Base-by-base conservation (phyloP, 805 yeast species). In the Groenewaldozyma salmanticensis region DNA sequence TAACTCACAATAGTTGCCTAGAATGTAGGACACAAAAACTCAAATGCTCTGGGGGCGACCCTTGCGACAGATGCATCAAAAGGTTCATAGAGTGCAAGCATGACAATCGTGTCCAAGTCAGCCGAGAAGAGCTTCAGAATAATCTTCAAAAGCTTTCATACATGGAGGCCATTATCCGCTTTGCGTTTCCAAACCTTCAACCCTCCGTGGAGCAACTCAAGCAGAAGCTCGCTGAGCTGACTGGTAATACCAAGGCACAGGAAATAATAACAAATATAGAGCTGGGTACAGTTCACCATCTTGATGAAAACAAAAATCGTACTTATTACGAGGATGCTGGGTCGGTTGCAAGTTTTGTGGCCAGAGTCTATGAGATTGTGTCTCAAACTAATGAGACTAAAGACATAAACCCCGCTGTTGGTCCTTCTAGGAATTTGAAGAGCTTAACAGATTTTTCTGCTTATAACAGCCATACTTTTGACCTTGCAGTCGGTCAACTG, bases 51-150 rank as follows among this genome's bases (percentile, higher is more conserved):
- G 39, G 39, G 18, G 16, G 27, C 6, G 27, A 37, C 9, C 39
- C 39, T n/a, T 37, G 39, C 17, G 39, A 37, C 17, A 17, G 39
- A 27, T 37, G 39, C 16, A 16, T 37, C 21, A 37, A 29, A 27
- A 24, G 18, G 9, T 16, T 16, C 4, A 4, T 37, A 3, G 34
- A 37, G 20, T 37, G 39, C 19, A 27, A 19, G 3, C 7, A 13
- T 24, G 33, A 22, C 2, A 24, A 29, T 9, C 24, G 27, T 5
- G 33, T 27, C 33, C n/a, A 27, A 5, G 24, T 21, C 16, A 27
- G 34, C 13, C 27, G 19, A 3, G 29, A 15, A 3, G 38, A 15
- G 18, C 21, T 18, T n/a, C 16, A 17, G n/a, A 31, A 37, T 24
- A 20, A 37, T 18, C 19, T 18, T 31, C 16, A 17, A 18, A 27